Evolutionary conservation across 352 stramenopile species (phyloP).

Genomic region (Phytophthora idaei): DNA sequence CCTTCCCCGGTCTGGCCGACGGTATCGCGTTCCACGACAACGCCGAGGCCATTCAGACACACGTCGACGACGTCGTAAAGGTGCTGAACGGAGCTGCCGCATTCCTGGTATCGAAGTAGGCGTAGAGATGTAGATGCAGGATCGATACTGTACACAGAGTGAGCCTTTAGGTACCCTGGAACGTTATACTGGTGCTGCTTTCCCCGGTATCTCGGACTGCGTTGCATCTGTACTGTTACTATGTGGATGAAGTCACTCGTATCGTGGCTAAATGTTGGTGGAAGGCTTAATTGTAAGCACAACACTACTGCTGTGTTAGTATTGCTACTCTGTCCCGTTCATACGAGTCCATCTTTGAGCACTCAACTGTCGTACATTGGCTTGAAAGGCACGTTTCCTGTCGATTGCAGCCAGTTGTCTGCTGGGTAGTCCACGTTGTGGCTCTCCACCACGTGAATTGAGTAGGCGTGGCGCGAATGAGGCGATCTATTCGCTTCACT

Average conservation of each 20-base stretch:
- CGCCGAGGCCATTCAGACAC: slow-evolving; percentile 36
- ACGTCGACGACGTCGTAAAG: slow-evolving; percentile 50
- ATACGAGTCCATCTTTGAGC: not conserved
- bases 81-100: slow-evolving; percentile 22
- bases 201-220: too few relatives aligned
- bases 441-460: slow-evolving; percentile 95
- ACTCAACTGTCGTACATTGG: slow-evolving; percentile 60
- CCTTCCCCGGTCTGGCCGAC: slow-evolving; percentile 58
- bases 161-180: too few relatives aligned
- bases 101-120: not conserved
- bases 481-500: slow-evolving; percentile 93
- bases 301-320: too few relatives aligned
- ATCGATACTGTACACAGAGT: too few relatives aligned
- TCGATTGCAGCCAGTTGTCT: slow-evolving; percentile 96
- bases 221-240: too few relatives aligned
- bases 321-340: too few relatives aligned
- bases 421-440: slow-evolving; percentile 80
- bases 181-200: too few relatives aligned
- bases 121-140: too few relatives aligned
- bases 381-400: slow-evolving; percentile 63
- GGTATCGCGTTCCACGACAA: slow-evolving; percentile 53
- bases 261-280: too few relatives aligned
- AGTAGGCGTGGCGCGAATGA: slow-evolving; percentile 94
- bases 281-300: too few relatives aligned
- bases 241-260: too few relatives aligned